These are phyloP conservation scores for Crataegus laevigata DNA, from an alignment of 306 rosid genomes.

Conservation along the genomic window DNA sequence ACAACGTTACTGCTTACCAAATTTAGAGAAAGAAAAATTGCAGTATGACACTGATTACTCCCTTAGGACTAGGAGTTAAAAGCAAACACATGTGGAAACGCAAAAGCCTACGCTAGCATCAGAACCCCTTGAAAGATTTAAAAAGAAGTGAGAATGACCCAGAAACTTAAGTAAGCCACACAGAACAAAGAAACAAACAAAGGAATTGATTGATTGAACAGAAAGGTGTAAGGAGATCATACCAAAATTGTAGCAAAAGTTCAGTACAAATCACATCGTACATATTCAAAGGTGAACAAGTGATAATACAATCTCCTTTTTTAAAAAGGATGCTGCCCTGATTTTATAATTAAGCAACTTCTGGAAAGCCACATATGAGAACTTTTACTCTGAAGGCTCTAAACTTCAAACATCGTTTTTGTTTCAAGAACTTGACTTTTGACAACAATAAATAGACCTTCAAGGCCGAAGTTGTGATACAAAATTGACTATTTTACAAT, in stretches of 20 bases:
- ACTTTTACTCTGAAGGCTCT: neutral
- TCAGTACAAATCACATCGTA: no score
- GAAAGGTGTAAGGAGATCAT: neutral
- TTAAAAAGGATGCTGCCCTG: no score
- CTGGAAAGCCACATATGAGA: no score
- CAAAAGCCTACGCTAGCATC: neutral
- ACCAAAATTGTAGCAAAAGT: no score
- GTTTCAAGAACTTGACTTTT: neutral
- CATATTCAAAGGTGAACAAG: no score
- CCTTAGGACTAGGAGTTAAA: neutral
- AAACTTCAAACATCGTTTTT: no score
- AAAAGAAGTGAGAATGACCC: neutral
- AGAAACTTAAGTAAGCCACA: neutral
- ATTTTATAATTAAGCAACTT: no score
- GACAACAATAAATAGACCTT: neutral
- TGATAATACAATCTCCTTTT: no score
- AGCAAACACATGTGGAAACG: neutral
- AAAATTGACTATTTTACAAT: neutral
- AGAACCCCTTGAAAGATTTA: neutral
- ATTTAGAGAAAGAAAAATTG: neutral
- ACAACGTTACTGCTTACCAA: neutral
- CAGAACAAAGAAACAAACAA: neutral
- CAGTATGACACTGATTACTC: neutral
- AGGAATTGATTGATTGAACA: neutral
- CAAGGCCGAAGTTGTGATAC: neutral